A percentile compares a stretch with the other conserved stretches of the same genome.
These are phyloP conservation scores for Capsella bursapastoris DNA, from an alignment of 345 rosid genomes.

Conservation along the genomic window DNA sequence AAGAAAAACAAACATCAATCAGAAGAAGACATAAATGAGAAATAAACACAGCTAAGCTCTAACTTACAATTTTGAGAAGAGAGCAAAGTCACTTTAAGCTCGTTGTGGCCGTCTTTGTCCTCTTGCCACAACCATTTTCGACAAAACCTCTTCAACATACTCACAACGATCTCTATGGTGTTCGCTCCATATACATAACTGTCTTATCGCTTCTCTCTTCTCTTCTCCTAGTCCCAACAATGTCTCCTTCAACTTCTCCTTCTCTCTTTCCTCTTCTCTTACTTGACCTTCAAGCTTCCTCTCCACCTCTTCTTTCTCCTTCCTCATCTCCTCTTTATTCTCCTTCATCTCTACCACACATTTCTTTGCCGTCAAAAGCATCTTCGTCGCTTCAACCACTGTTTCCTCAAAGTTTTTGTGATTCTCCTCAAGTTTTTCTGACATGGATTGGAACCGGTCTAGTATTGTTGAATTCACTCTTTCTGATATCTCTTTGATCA, in stretches of 20 bases:
- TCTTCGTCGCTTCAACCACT: slow-evolving; percentile 49
- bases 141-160: slow-evolving; percentile 45
- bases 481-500: slow-evolving; percentile 55
- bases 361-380: slow-evolving; percentile 53
- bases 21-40: not conserved
- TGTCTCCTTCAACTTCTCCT: slow-evolving; percentile 52
- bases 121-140: slow-evolving; percentile 37
- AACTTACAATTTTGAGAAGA: slow-evolving; percentile 18
- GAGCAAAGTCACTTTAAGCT: slow-evolving; percentile 24
- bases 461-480: slow-evolving; percentile 45
- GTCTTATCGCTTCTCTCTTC: slow-evolving; percentile 88
- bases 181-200: slow-evolving; percentile 81
- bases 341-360: slow-evolving; percentile 53
- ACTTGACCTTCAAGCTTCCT: slow-evolving; percentile 53
- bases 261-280: slow-evolving; percentile 59
- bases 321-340: slow-evolving; percentile 44
- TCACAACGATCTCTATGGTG: slow-evolving; percentile 69
- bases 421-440: slow-evolving; percentile 52
- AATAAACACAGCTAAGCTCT: slow-evolving; percentile 23
- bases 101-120: slow-evolving; percentile 32
- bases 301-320: slow-evolving; percentile 43
- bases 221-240: slow-evolving; percentile 63
- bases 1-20: not conserved
- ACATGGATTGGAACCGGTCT: slow-evolving; percentile 49
- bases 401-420: slow-evolving; percentile 45